These are phyloP conservation scores for Boletellus emodensis DNA, from an alignment of 768 basidiomycete species.

Conservation along the genomic window DNA sequence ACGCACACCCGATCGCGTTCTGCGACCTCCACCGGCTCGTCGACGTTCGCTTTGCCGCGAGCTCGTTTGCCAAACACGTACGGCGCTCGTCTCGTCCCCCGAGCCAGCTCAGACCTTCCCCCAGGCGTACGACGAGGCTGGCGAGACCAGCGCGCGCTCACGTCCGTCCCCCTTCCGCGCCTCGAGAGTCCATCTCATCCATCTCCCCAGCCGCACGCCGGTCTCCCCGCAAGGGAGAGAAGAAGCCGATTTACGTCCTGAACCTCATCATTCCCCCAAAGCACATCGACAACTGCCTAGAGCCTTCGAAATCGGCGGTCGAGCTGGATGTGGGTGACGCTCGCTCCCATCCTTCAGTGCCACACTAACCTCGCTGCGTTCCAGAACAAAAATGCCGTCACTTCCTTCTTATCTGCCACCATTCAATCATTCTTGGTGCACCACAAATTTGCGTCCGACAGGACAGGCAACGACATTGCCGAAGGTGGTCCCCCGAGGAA, in stretches of 20 bases:
- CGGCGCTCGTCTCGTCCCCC: constrained; percentile 13
- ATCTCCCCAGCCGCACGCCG: constrained; percentile 49
- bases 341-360: not conserved
- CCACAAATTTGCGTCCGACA: constrained; percentile 51
- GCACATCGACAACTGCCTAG: constrained; percentile 73
- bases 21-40: constrained; percentile 69
- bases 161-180: constrained; percentile 13
- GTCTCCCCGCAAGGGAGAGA: constrained; percentile 76
- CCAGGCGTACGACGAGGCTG: constrained; percentile 70
- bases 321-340: constrained; percentile 56
- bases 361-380: constrained; percentile 5
- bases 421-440: constrained; percentile 60
- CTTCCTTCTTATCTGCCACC: constrained; percentile 52
- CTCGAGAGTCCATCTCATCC: constrained; percentile 10
- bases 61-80: constrained; percentile 75
- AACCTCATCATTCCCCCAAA: constrained; percentile 63
- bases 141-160: constrained; percentile 37
- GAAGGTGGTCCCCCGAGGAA: constrained; percentile 43
- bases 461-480: constrained; percentile 8
- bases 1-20: constrained; percentile 61
- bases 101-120: constrained; percentile 3
- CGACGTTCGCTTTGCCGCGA: constrained; percentile 60
- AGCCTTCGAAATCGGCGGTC: constrained; percentile 69
- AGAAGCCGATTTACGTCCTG: constrained; percentile 79
- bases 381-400: constrained; percentile 58